phyloP scores from a whole-genome alignment of 2,329 filamentous ascomycete species.

The Trichoderma koningiopsis region DNA sequence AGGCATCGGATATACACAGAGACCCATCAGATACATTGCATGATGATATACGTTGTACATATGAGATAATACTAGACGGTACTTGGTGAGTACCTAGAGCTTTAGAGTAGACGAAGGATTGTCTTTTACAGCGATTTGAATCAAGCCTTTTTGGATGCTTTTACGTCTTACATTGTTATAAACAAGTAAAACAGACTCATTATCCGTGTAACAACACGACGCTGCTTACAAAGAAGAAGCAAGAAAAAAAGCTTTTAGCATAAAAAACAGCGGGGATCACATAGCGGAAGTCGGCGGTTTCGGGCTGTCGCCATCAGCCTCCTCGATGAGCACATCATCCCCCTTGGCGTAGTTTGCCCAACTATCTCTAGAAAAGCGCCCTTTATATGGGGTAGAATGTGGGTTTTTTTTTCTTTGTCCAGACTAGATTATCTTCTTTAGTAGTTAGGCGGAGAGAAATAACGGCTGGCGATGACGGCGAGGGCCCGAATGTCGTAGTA shows the following conservation, averaged over 20 bases:
- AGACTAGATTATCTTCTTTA: background rate
- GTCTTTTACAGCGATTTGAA: background rate
- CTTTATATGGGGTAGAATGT: conserved; percentile 12
- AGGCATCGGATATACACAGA: conserved; percentile 1
- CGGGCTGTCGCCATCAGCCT: conserved; percentile 34
- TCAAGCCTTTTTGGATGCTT: background rate
- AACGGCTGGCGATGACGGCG: background rate
- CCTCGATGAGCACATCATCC: conserved; percentile 26
- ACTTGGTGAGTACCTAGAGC: background rate
- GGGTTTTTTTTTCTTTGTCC: background rate
- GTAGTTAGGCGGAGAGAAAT: background rate
- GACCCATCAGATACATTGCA: background rate
- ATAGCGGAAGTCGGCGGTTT: conserved; percentile 26
- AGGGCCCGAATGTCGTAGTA: background rate
- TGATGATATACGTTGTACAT: background rate
- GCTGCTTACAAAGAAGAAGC: background rate
- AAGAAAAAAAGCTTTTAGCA: background rate
- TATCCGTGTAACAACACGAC: background rate
- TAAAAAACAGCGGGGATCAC: background rate
- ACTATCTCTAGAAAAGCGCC: background rate
- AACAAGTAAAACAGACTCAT: background rate
- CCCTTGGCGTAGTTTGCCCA: background rate
- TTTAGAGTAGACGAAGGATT: background rate
- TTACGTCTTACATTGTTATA: background rate
- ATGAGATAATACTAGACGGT: background rate